Evolutionary conservation across 1,139 yeast genomes (phyloP).

Genomic region (Groenewaldozyma sp.): DNA sequence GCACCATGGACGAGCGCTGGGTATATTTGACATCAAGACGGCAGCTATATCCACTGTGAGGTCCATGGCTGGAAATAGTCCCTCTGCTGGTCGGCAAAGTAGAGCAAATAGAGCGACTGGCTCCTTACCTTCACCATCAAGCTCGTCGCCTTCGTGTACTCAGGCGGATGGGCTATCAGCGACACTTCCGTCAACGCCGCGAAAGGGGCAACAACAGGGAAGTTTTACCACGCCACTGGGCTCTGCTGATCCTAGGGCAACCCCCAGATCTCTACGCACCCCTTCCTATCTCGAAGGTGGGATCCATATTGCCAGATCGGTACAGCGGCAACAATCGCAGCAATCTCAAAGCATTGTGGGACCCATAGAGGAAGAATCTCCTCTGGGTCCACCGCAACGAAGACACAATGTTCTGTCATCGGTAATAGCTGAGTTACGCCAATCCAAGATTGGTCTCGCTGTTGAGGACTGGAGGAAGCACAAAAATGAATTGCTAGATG

Average conservation of each 20-base stretch:
- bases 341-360: neutral
- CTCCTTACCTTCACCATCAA: neutral
- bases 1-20: conserved; percentile 56
- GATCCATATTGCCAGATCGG: neutral
- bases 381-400: conserved; percentile 1
- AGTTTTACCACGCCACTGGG: neutral
- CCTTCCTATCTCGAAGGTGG: conserved; percentile 1
- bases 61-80: neutral
- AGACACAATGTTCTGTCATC: neutral
- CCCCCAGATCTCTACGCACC: neutral
- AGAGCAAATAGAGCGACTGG: neutral
- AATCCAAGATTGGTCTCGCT: conserved; percentile 21
- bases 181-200: conserved; percentile 4
- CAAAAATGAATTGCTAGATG: conserved; percentile 30
- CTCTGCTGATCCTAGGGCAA: neutral
- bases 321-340: no score
- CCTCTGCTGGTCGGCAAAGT: neutral
- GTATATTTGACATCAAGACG: conserved; percentile 51
- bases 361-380: neutral
- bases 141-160: neutral
- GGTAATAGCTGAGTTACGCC: conserved; percentile 4
- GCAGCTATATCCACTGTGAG: neutral
- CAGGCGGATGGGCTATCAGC: neutral
- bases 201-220: neutral
- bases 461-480: conserved; percentile 24